Base-by-base conservation (phyloP, 23 red algal genomes). In the Gracilaria gracilis region DNA sequence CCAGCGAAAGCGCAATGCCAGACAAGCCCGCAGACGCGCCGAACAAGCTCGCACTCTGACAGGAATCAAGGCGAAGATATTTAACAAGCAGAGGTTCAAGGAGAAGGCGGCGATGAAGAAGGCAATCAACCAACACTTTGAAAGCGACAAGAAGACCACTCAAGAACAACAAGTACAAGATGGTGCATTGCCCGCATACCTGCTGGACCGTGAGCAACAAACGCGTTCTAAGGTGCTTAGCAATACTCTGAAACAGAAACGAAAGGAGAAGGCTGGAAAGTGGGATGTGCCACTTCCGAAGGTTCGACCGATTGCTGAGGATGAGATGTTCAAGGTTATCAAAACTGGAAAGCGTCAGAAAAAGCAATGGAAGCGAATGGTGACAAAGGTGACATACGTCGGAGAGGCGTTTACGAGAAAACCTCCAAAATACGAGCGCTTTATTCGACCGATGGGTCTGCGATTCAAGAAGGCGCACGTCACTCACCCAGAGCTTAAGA, bases 251-350 rank as follows among this genome's bases (percentile, higher is more conserved):
- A 99, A 96, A 62, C 88, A 99, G 54, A 99, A 99, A 79, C 32
- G 97, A 31, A 99, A 96, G 86, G 97, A 99, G 79, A 99, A 99
- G 87, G 97, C 79, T 17, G 97, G 97, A 14, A 99, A 99, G 79
- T 99, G 97, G 97, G 83, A 96, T 61, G 97, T 99, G 57, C 97
- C 97, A 6, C 86, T 99, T 72, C 97, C 97, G 38, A 92, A 88
- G 82, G 97, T 99, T 31, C 85, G 94, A 27, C 83, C 97, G 12
- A 72, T 99, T 28, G 93, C 97, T 14, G 97, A 99, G 65, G 97
- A 99, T 78, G 97, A 99, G 82, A 85, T 96, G 78, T 99, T 99
- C 80, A 95, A 95, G 79, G 97, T 99, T 47, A 82, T 99, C 25
- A 91, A 94, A 42, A 96, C 93, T 12, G 97, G 97, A 36, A 99